Base-by-base conservation (phyloP, 2,329 filamentous ascomycete species). In the Trichothecium sympodiale region DNA sequence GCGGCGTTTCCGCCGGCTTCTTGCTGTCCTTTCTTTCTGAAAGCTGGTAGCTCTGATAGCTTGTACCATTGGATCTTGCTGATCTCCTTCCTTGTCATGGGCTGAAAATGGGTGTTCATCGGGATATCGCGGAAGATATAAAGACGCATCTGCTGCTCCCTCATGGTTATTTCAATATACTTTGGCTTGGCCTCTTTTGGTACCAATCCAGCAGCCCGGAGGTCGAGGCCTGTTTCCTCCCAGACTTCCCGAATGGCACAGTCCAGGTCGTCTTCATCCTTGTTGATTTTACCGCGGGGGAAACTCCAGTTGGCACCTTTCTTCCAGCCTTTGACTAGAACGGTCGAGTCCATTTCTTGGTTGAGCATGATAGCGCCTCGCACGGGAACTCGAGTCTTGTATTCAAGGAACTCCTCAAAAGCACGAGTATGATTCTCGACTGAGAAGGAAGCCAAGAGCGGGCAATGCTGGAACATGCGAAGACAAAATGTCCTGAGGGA, bases 301-400 rank as follows among this genome's bases (percentile, higher is more conserved):
- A 98, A 98, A 55, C 87, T 94, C 91, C 91, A 98, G 53, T 82
- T 89, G 10, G 89, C 83, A 25, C 82, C 80, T 56, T 94, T 96
- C 66, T 96, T 98, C 86, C 88, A 98, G 13, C 91, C 93, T 54
- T 94, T 93, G 40, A 98, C 93, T 30, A 98, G 68, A 12, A 98
- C 76, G 0, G 87, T 84, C 35, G 87, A 80, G 51, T 96, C 89
- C 88, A 98, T 94, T n/a, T 74, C 75, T 41, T 87, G 70, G 54
- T 95, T 95, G 35, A 98, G 71, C 66, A 98, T 67, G 41, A 98
- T 94, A 36, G 87, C 89, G 26, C 91, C 91, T 45, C 91, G 77
- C 13, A 98, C 93, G 1, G 93, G 93, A 10, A 98, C 83, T 35
- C 88, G 74, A 6, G 82, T 89, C 62, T 98, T 98, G 71, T 98